Evolutionary conservation across 2,329 filamentous ascomycete genomes (phyloP), one percentile per base, ranked within the genome.

Genomic region (Zymoseptoria tritici): DNA sequence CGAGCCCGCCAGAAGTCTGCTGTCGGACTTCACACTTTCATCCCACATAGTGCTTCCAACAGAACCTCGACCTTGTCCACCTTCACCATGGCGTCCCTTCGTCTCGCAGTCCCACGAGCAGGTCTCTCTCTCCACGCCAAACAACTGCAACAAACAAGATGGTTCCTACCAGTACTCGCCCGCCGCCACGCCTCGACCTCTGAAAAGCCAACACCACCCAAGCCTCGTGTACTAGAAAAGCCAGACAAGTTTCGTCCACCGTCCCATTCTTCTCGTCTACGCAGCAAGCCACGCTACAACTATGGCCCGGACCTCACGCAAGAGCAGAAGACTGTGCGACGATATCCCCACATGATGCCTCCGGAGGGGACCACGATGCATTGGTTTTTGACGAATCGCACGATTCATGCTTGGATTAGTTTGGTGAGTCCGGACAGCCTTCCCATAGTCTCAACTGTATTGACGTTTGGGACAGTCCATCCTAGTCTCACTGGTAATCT

Each of bases 331-430:
- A 83, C 76, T 64, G 46, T 31, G 9, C 88, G 84, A 74, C 80
- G 88, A 64, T 97, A 97, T 73, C 94, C 94, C 1, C 87, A 92
- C 68, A 86, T 95, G 82, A 91, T 96, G 81, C 89, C 93, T 53
- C 86, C 91, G 0, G 81, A 88, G 71, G 90, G 91, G 5, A 90
- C 88, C 0, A 91, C 90, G 75, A 82, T 89, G 76, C 83, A 93
- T 74, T 92, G 88, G 84, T 92, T 97, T 74, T 80, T 96, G 72
- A 86, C 90, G 66, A 93, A 85, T 73, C 83, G 83, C 60, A 77
- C 78, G 58, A 83, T 97, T 59, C 93, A 99, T 75, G 75, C 90
- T 26, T 88, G 83, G 74, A 92, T 99, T 72, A 89, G 90, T 2
- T 81, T 97, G 79, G 91, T 96, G 80, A 60, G 22, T 22, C 4